Percentiles rank a stretch among this genome's conserved stretches.
Evolutionary conservation across 1,284 basidiomycete genomes (phyloP).

Genomic region (Pyrrhoderma lamaoense): DNA sequence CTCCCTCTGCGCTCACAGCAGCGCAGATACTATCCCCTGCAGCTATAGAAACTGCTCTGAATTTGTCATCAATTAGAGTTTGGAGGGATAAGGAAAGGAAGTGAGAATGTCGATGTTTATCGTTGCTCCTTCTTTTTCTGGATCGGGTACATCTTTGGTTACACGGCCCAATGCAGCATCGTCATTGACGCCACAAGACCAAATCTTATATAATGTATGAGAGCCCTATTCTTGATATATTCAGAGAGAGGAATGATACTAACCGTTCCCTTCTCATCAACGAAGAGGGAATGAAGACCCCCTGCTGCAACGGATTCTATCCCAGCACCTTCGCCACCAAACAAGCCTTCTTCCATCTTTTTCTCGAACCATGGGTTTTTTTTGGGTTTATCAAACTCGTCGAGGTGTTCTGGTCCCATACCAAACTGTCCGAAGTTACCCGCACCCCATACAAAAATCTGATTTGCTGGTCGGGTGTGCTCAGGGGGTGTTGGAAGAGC

Average conservation of each 20-base stretch:
- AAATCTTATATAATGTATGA: constrained; percentile 42
- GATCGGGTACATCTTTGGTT: constrained; percentile 66
- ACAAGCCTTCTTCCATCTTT: constrained; percentile 54
- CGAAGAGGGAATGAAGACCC: constrained; percentile 78
- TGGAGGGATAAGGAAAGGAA: constrained; percentile 69
- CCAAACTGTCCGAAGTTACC: constrained; percentile 90
- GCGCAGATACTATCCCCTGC: constrained; percentile 84
- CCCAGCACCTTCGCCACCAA: constrained; percentile 65
- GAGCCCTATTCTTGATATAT: neutral
- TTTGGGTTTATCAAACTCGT: constrained; percentile 66
- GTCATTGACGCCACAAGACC: constrained; percentile 90
- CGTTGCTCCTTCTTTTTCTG: constrained; percentile 48
- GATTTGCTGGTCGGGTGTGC: constrained; percentile 47
- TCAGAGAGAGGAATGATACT: constrained; percentile 28
- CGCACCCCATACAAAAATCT: constrained; percentile 78
- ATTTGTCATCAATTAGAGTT: constrained; percentile 63
- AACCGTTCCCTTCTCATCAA: constrained; percentile 81
- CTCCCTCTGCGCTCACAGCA: constrained; percentile 71
- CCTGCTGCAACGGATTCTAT: constrained; percentile 72
- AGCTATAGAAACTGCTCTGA: constrained; percentile 76
- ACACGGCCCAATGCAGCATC: constrained; percentile 85
- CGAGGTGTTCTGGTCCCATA: constrained; percentile 63
- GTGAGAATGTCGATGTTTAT: constrained; percentile 77
- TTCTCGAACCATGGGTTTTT: constrained; percentile 59
- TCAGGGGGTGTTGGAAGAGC: constrained; percentile 46